These are phyloP conservation scores for Podaxis pistillaris DNA, from an alignment of 768 basidiomycete species.

Conservation along the genomic window DNA sequence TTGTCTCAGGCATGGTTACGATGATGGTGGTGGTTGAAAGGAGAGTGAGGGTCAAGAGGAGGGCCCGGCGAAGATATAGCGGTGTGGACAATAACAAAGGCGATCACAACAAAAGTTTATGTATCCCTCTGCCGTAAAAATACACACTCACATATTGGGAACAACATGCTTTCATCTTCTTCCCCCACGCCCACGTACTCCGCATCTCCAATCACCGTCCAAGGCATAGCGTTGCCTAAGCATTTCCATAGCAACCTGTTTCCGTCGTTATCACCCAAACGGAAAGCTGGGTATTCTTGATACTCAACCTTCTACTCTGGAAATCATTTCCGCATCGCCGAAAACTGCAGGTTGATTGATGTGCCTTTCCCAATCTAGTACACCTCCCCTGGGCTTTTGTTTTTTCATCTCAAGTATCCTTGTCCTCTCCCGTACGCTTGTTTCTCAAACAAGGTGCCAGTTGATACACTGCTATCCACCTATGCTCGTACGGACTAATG, in stretches of 20 bases:
- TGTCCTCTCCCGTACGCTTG: background rate
- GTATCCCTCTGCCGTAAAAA: conserved; percentile 15
- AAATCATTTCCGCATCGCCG: background rate
- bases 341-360: background rate
- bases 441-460: background rate
- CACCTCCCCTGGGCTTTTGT: conserved; percentile 1
- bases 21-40: conserved; percentile 17
- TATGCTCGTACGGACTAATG: background rate
- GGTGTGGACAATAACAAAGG: conserved; percentile 16
- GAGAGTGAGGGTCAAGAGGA: conserved; percentile 16
- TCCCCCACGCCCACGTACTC: background rate
- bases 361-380: background rate
- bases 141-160: conserved; percentile 15
- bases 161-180: conserved; percentile 4
- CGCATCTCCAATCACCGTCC: conserved; percentile 7
- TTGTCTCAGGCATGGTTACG: conserved; percentile 26
- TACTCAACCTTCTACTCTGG: background rate
- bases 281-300: background rate
- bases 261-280: conserved; percentile 1
- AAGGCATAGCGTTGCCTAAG: conserved; percentile 1
- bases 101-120: conserved; percentile 15
- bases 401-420: background rate
- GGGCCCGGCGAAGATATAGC: conserved; percentile 9
- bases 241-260: conserved; percentile 14
- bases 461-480: background rate